A percentile compares a stretch with the other conserved stretches of the same genome.
phyloP scores from a whole-genome alignment of 306 rosid genomes.

The Vigna radiata region DNA sequence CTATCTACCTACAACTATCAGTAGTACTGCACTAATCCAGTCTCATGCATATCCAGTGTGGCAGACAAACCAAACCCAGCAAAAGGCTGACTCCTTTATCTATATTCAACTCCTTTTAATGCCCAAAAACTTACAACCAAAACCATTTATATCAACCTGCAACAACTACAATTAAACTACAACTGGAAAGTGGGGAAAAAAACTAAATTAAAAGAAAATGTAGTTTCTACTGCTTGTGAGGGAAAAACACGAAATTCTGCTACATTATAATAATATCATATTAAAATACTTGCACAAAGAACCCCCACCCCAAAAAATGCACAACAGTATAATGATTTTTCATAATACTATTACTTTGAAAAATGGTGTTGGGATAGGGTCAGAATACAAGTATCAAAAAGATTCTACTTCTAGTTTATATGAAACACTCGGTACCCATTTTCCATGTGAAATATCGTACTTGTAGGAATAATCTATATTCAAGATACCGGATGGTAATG shows the following conservation, averaged over 20 bases:
- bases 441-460: slow-evolving; percentile 17
- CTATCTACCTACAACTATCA: slow-evolving; percentile 11
- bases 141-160: slow-evolving; percentile 12
- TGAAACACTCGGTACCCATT: not conserved
- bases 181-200: not conserved
- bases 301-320: slow-evolving; percentile 21
- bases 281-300: slow-evolving; percentile 26
- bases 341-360: not conserved
- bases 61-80: slow-evolving; percentile 30
- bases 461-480: slow-evolving; percentile 24
- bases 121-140: slow-evolving; percentile 15
- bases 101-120: slow-evolving; percentile 16
- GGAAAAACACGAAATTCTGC: slow-evolving; percentile 74
- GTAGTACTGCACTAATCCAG: slow-evolving; percentile 19
- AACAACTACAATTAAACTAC: slow-evolving; percentile 17
- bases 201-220: slow-evolving; percentile 30
- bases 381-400: too few relatives aligned
- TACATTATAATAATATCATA: slow-evolving; percentile 4
- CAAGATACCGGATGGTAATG: slow-evolving; percentile 23
- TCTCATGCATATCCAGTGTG: slow-evolving; percentile 15
- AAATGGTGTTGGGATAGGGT: not conserved
- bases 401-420: too few relatives aligned
- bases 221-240: slow-evolving; percentile 70
- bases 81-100: slow-evolving; percentile 24
- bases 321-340: not conserved